Percentiles rank a stretch among this genome's conserved stretches.
phyloP scores from a whole-genome alignment of 176 grass and related monocot genomes.

The Areca catechu region DNA sequence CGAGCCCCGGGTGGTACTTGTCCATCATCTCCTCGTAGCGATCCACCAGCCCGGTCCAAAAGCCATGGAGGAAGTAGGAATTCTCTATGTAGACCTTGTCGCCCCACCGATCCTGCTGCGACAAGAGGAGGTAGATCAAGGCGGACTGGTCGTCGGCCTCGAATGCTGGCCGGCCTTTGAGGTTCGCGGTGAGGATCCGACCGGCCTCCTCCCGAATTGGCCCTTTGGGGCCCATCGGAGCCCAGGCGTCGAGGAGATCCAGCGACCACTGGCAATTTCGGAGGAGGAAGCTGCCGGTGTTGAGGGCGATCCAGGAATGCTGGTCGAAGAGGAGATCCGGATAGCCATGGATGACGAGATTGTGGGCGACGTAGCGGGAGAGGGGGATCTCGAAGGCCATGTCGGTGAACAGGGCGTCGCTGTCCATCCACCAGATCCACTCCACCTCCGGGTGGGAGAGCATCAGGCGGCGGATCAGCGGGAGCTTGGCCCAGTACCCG shows the following conservation, averaged over 20 bases:
- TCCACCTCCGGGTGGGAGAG: conserved; percentile 75
- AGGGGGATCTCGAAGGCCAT: conserved; percentile 71
- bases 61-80: conserved; percentile 54
- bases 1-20: conserved; percentile 61
- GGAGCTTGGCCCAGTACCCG: conserved; percentile 58
- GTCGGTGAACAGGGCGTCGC: conserved; percentile 65
- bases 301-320: conserved; percentile 45
- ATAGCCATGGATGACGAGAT: conserved; percentile 56
- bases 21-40: conserved; percentile 50
- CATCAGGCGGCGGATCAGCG: conserved; percentile 55
- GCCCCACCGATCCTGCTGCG: conserved; percentile 46
- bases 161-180: conserved; percentile 39
- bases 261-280: conserved; percentile 88
- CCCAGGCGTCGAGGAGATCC: conserved; percentile 63
- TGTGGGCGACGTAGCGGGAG: conserved; percentile 25
- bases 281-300: conserved; percentile 61
- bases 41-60: conserved; percentile 47
- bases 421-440: conserved; percentile 90
- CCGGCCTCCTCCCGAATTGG: conserved; percentile 41
- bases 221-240: conserved; percentile 52
- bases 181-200: conserved; percentile 31
- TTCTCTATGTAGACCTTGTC: conserved; percentile 63
- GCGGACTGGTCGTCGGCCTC: conserved; percentile 85
- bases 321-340: conserved; percentile 29
- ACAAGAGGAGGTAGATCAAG: conserved; percentile 55